A percentile compares a stretch with the other conserved stretches of the same genome.
These are phyloP conservation scores for Ogataea philodendri DNA, from an alignment of 805 yeast species.

Conservation along the genomic window DNA sequence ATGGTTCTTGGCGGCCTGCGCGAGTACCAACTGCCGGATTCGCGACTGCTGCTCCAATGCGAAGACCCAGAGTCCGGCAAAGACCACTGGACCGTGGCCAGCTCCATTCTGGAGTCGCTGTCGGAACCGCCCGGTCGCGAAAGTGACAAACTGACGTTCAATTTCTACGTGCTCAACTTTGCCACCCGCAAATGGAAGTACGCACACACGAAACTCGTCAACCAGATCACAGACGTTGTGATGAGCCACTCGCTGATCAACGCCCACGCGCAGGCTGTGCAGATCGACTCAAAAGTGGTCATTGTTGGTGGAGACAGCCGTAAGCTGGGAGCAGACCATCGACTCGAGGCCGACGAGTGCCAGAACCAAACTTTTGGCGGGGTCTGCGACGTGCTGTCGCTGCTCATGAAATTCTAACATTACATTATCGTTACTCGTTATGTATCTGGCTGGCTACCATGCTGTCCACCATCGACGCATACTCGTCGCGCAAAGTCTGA, in stretches of 20 bases:
- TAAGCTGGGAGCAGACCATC: constrained; percentile 6
- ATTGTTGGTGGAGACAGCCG: constrained; percentile 24
- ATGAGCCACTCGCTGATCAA: constrained; percentile 1
- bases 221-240: background rate
- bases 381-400: constrained; percentile 20
- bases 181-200: constrained; percentile 24
- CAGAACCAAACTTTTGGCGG: constrained; percentile 5
- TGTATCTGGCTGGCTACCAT: constrained; percentile 7
- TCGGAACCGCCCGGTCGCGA: background rate
- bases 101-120: background rate
- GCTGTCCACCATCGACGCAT: constrained; percentile 15
- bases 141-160: background rate
- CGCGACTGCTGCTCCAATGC: background rate
- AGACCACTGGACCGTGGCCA: background rate
- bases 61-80: background rate
- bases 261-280: constrained; percentile 15
- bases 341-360: constrained; percentile 3
- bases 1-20: constrained; percentile 29
- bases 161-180: constrained; percentile 21
- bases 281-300: constrained; percentile 24
- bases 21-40: constrained; percentile 11
- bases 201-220: constrained; percentile 12
- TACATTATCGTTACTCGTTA: constrained; percentile 1
- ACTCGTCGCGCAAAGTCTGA: constrained; percentile 7
- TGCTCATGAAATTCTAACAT: constrained; percentile 21